Percentiles rank a stretch among this genome's conserved stretches.
phyloP scores from a whole-genome alignment of 1,284 basidiomycete species.

The Cryptococcus sp. region DNA sequence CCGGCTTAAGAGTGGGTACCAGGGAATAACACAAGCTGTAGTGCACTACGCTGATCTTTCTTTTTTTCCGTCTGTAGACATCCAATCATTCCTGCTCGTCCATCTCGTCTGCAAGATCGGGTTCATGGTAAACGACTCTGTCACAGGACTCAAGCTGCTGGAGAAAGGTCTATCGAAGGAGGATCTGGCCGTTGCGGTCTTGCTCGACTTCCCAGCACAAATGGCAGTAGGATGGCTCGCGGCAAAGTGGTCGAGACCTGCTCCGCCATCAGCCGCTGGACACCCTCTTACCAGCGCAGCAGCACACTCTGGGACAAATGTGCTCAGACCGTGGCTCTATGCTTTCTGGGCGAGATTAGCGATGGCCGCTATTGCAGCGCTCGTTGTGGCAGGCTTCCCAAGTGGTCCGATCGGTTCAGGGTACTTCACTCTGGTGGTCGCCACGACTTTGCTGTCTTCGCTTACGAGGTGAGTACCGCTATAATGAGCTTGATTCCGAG shows the following conservation, averaged over 20 bases:
- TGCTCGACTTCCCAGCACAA: constrained; percentile 98
- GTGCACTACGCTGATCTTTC: neutral
- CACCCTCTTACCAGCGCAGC: constrained; percentile 33
- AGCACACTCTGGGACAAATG: constrained; percentile 48
- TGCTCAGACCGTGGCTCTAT: constrained; percentile 78
- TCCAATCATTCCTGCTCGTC: constrained; percentile 83
- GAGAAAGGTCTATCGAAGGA: constrained; percentile 96
- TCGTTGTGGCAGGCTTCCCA: constrained; percentile 85
- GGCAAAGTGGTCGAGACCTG: constrained; percentile 76
- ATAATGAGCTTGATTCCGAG: neutral
- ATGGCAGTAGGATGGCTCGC: constrained; percentile 95
- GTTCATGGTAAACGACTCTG: constrained; percentile 92
- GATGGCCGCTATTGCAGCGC: constrained; percentile 65
- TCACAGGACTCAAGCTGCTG: constrained; percentile 89
- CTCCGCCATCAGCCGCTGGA: constrained; percentile 3
- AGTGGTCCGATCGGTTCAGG: constrained; percentile 47
- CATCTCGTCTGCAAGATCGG: constrained; percentile 94
- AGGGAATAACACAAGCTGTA: neutral
- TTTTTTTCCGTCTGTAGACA: constrained; percentile 61
- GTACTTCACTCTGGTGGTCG: constrained; percentile 77
- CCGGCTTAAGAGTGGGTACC: constrained; percentile 75
- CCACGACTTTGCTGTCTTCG: constrained; percentile 79
- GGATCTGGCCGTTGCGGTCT: constrained; percentile 89
- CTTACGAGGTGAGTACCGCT: constrained; percentile 70
- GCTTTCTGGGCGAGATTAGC: constrained; percentile 91